phyloP scores from a whole-genome alignment of 208 protist species.

The Crithidia brevicula region DNA sequence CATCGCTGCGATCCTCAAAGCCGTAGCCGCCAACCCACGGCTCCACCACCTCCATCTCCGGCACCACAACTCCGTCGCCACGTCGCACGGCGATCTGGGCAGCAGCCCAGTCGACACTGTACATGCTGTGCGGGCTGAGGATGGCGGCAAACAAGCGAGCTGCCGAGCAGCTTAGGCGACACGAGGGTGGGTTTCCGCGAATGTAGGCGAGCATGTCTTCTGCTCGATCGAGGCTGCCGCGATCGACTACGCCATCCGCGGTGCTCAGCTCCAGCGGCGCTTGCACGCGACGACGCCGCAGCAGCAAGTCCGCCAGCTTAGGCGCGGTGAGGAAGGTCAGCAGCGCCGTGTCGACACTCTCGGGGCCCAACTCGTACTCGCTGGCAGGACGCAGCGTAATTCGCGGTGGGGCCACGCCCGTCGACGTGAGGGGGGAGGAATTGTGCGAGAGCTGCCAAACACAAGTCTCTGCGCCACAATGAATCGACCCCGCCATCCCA shows the following conservation, averaged over 20 bases:
- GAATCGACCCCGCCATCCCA: background rate
- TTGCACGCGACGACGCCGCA: constrained; percentile 16
- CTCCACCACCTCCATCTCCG: constrained; percentile 43
- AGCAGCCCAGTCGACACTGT: constrained; percentile 48
- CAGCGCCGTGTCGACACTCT: constrained; percentile 21
- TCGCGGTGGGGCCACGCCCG: background rate
- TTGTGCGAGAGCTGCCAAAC: background rate
- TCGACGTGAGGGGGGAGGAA: background rate
- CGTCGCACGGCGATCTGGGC: constrained; percentile 34
- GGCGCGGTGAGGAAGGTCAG: constrained; percentile 27
- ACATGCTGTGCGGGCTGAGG: constrained; percentile 37
- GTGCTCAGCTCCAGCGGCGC: background rate
- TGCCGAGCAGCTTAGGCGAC: constrained; percentile 12
- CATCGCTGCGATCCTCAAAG: background rate
- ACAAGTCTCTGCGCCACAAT: background rate
- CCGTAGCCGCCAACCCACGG: constrained; percentile 8
- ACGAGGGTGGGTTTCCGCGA: constrained; percentile 6
- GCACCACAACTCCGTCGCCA: constrained; percentile 45
- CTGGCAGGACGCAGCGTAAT: constrained; percentile 17
- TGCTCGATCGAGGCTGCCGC: background rate
- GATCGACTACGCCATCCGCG: background rate
- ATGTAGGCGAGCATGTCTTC: constrained; percentile 8
- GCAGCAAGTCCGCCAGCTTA: constrained; percentile 19
- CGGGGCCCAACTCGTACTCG: constrained; percentile 9
- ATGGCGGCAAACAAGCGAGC: constrained; percentile 43